Conservation (phyloP, 129 eudicot species). For the Artemisia tridentata region DNA sequence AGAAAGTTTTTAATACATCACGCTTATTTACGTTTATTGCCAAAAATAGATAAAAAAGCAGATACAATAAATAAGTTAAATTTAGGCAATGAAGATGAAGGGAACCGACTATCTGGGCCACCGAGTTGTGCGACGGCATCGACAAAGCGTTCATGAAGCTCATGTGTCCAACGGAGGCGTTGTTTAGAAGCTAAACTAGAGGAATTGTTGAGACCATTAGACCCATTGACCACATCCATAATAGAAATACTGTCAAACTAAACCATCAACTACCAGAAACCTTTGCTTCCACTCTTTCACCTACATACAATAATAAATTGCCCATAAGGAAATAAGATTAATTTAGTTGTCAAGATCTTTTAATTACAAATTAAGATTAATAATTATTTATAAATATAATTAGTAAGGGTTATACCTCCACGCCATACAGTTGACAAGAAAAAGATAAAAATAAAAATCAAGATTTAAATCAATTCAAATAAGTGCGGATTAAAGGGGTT, state of each 20-base stretch:
- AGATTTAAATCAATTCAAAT: too few species aligned
- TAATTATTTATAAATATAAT: too few species aligned
- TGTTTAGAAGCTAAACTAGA: conserved; percentile 70
- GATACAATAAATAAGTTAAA: conserved; percentile 21
- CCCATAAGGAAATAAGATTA: too few species aligned
- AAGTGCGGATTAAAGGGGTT: too few species aligned
- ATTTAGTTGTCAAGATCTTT: too few species aligned
- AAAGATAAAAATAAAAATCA: too few species aligned
- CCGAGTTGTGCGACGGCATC: conserved; percentile 90
- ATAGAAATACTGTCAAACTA: conserved; percentile 15
- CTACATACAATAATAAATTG: too few species aligned
- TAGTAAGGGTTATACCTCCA: too few species aligned
- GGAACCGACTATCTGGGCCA: conserved; percentile 83
- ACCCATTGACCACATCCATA: conserved; percentile 34
- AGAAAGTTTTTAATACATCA: not conserved
- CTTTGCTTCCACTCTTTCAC: not conserved
- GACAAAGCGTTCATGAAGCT: conserved; percentile 87
- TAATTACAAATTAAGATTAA: too few species aligned
- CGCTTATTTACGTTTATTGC: not conserved
- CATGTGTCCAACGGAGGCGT: conserved; percentile 83
- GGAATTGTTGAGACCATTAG: conserved; percentile 44
- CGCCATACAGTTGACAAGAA: too few species aligned
- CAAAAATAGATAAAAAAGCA: not conserved
- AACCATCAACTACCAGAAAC: conserved; percentile 2
- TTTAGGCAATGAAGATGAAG: conserved; percentile 19